Evolutionary conservation across 2,329 filamentous ascomycete genomes (phyloP), one percentile per base, ranked within the genome.

Genomic region (Aureobasidium zeae): DNA sequence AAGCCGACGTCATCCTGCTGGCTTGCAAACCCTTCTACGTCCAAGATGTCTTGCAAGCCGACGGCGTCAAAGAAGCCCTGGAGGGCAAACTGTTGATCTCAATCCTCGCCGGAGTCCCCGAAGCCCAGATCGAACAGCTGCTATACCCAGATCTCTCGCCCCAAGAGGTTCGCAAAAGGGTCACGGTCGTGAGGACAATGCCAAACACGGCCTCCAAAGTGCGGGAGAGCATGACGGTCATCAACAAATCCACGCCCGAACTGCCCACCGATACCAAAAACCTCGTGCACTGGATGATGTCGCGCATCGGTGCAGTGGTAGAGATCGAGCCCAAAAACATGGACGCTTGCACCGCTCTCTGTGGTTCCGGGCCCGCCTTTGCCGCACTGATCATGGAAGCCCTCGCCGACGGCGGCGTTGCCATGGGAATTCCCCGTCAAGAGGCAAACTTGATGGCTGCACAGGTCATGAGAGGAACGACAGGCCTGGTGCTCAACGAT

Each of bases 121-220:
- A 77, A 12, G 63, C 74, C 36, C 77, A 87, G 55, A 77, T 94
- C 50, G 74, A 81, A 55, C 64, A 66, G 12, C 72, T 76, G 22
- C 63, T 89, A 10, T 79, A 83, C 55, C 71, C 72, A 19, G 65
- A 68, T 8, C 63, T 71, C 15, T 67, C 71, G 26, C 54, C 54
- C n/a, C 62, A 64, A n/a, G 63, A 69, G 49, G 63, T 66, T 52
- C 61, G 66, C 12, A 63, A 65, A 4, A 59, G 64, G 44, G 67
- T 69, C 62, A 69, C 74, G 30, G 72, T 91, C 32, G 79, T 93
- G 4, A 73, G 86, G 22, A 85, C 82, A 44, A 86, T 93, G 76
- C 86, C 86, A 53, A 93, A 93, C 67, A 88, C 83, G 0, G 85
- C 86, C 9, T 79, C 80, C 19, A 72, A 84, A 36, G 81, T 93